phyloP scores from a whole-genome alignment of 2,329 filamentous ascomycete genomes.

The Colletotrichum simmondsii region DNA sequence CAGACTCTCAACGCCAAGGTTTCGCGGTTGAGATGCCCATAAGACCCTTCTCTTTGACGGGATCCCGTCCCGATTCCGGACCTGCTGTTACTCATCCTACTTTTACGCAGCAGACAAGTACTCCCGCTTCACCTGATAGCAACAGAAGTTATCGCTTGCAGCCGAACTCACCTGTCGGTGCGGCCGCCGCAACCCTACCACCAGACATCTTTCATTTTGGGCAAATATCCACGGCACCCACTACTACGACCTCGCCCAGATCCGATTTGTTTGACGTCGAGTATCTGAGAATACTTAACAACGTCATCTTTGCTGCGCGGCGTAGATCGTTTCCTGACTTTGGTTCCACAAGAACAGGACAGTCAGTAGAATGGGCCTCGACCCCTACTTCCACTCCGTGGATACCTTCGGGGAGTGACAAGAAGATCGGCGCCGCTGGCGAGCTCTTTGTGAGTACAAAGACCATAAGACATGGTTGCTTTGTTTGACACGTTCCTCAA shows the following conservation, averaged over 20 bases:
- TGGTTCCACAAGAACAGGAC: neutral
- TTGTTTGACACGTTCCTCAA: neutral
- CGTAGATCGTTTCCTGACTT: neutral
- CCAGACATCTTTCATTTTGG: neutral
- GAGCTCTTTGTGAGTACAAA: conserved; percentile 35
- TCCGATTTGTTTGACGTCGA: neutral
- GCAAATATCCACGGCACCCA: neutral
- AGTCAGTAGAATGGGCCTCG: neutral
- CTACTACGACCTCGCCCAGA: neutral
- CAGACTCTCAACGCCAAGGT: neutral
- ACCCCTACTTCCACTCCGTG: neutral
- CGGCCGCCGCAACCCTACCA: too few species aligned
- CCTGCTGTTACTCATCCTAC: neutral
- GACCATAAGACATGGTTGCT: too few species aligned
- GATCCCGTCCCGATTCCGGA: neutral
- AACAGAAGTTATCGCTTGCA: neutral
- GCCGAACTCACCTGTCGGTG: neutral
- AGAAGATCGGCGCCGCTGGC: conserved; percentile 36
- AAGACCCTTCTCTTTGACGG: neutral
- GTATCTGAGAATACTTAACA: neutral
- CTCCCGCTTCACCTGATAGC: neutral
- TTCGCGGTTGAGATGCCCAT: neutral
- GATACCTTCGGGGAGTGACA: neutral
- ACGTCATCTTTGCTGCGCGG: neutral
- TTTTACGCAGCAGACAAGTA: neutral